Percentiles rank a stretch among this genome's conserved stretches.
These are phyloP conservation scores for Lachnellula suecica DNA, from an alignment of 2,329 filamentous ascomycete genomes.

Conservation along the genomic window DNA sequence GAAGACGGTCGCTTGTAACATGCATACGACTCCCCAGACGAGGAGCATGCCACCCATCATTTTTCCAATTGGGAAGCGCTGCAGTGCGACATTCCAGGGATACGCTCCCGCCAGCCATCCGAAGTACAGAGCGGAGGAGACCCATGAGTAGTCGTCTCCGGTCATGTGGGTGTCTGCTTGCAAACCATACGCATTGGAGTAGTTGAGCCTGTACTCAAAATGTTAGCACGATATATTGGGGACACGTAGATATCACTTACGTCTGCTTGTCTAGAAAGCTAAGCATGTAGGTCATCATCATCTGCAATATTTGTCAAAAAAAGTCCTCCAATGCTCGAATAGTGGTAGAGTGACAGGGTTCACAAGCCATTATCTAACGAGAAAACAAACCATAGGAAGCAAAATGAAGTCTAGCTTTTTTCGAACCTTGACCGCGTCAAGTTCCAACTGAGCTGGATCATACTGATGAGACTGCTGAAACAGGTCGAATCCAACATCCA, in stretches of 20 bases:
- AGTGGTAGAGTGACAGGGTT: background rate
- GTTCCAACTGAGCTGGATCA: conserved; percentile 35
- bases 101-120: conserved; percentile 40
- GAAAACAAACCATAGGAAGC: conserved; percentile 34
- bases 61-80: conserved; percentile 51
- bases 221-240: too few species aligned
- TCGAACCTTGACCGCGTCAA: conserved; percentile 32
- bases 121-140: conserved; percentile 49
- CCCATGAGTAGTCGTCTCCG: conserved; percentile 48
- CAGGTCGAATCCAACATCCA: conserved; percentile 21
- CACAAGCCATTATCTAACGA: too few species aligned
- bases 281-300: conserved; percentile 58
- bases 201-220: too few species aligned
- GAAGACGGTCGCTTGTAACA: conserved; percentile 24
- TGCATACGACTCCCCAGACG: conserved; percentile 21
- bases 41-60: conserved; percentile 45
- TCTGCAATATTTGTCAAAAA: conserved; percentile 2
- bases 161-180: conserved; percentile 42
- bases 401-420: conserved; percentile 37
- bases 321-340: background rate
- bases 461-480: conserved; percentile 36
- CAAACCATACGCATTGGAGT: conserved; percentile 47
- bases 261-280: conserved; percentile 43
- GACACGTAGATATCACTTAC: too few species aligned
- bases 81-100: conserved; percentile 47